A percentile compares a stretch with the other conserved stretches of the same genome.
phyloP scores from a whole-genome alignment of 2,329 filamentous ascomycete species.

The Teratosphaeria epicoccoides region DNA sequence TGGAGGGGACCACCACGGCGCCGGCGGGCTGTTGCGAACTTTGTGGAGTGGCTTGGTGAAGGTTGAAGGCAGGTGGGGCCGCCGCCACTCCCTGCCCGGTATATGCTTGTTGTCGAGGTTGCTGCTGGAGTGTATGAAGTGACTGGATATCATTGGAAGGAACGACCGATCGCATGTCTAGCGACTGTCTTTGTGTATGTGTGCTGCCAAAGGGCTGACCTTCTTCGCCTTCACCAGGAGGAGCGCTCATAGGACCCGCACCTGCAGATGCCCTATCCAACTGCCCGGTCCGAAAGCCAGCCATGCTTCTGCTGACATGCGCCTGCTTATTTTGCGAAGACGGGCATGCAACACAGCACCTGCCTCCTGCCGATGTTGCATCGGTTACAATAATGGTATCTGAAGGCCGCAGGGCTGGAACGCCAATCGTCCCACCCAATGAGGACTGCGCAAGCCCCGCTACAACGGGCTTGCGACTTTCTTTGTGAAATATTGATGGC shows the following conservation, averaged over 20 bases:
- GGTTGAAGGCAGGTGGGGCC: conserved; percentile 45
- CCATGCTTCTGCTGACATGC: neutral
- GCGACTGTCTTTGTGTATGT: conserved; percentile 9
- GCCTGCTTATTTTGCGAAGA: neutral
- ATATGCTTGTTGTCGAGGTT: conserved; percentile 35
- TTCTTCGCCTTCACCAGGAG: conserved; percentile 6
- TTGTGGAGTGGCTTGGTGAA: conserved; percentile 42
- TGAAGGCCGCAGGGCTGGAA: neutral
- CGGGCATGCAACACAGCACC: neutral
- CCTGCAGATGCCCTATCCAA: neutral
- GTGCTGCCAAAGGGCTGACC: conserved; percentile 7
- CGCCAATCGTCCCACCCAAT: neutral
- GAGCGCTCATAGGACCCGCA: conserved; percentile 10
- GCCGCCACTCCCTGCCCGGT: conserved; percentile 39
- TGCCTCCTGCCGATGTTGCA: neutral
- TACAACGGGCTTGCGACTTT: neutral
- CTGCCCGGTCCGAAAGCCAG: neutral
- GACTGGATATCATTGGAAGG: conserved; percentile 7
- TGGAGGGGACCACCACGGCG: conserved; percentile 14
- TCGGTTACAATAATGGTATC: neutral
- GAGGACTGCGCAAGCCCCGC: neutral
- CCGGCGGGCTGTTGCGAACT: conserved; percentile 9
- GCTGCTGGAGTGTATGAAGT: conserved; percentile 23
- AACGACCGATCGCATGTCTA: conserved; percentile 7
- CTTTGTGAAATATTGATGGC: neutral